Conservation (phyloP, 306 rosid species). For the Neltuma alba region DNA sequence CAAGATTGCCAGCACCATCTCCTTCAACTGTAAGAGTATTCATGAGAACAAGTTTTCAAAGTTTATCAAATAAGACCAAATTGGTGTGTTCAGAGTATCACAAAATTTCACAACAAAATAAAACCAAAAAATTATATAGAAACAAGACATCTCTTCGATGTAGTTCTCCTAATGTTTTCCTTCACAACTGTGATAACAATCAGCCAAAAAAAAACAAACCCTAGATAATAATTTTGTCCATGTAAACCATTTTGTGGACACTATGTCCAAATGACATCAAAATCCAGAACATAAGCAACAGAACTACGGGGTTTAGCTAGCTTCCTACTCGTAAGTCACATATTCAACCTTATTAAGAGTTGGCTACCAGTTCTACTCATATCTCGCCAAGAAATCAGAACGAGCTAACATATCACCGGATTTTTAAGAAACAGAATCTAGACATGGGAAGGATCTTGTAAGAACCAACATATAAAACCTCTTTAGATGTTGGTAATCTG, state of each 20-base stretch:
- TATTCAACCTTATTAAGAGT: too few species aligned
- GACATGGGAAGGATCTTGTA: background rate
- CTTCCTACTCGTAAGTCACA: too few species aligned
- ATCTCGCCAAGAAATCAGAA: background rate
- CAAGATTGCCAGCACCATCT: constrained; percentile 39
- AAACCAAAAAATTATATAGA: background rate
- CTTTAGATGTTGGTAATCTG: background rate
- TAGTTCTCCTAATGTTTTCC: background rate
- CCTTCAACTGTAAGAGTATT: constrained; percentile 38
- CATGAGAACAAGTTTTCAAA: constrained; percentile 10
- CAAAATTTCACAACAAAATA: background rate
- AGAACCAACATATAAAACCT: background rate
- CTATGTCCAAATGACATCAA: background rate
- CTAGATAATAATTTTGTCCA: background rate
- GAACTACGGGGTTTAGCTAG: too few species aligned
- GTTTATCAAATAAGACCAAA: background rate
- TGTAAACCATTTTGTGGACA: background rate
- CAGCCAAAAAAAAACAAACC: too few species aligned
- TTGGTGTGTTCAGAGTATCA: background rate
- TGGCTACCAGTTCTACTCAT: background rate
- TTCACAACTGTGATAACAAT: too few species aligned
- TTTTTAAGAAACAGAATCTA: background rate
- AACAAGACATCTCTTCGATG: background rate
- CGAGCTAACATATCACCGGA: background rate
- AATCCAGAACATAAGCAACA: too few species aligned